Conservation (phyloP, 495 filamentous ascomycete species). For the Xylaria telfairii region DNA sequence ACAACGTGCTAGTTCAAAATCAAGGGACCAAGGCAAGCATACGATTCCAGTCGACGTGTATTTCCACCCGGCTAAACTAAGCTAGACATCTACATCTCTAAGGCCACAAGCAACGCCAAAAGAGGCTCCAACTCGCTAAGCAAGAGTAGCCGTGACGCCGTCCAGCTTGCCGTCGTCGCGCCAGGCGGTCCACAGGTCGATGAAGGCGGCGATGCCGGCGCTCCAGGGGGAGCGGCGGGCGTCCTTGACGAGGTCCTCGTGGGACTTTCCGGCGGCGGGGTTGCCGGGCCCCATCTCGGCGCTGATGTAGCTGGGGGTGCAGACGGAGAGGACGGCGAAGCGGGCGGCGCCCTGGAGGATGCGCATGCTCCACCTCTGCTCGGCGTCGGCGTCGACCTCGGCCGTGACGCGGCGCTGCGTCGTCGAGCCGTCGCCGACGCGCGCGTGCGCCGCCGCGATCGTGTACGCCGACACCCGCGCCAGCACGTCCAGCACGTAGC, state of each 20-base stretch:
- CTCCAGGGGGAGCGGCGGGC: constrained; percentile 32
- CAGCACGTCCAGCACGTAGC: constrained; percentile 48
- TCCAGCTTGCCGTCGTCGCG: constrained; percentile 39
- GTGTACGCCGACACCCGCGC: constrained; percentile 53
- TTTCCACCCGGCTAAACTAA: background rate
- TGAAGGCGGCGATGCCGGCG: constrained; percentile 42
- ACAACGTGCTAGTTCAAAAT: too few relatives aligned
- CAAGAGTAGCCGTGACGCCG: constrained; percentile 28
- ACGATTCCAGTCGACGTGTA: background rate
- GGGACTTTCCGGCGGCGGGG: constrained; percentile 25
- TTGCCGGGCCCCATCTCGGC: constrained; percentile 47
- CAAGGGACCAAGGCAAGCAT: too few relatives aligned
- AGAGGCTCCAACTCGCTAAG: background rate
- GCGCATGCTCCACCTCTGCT: constrained; percentile 55
- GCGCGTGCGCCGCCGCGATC: constrained; percentile 47
- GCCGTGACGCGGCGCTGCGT: constrained; percentile 36
- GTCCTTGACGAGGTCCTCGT: constrained; percentile 40
- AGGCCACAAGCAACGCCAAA: background rate
- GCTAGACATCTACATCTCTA: background rate
- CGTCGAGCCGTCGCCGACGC: constrained; percentile 33
- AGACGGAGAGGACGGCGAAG: constrained; percentile 49
- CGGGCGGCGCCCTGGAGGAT: constrained; percentile 48
- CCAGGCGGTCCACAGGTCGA: constrained; percentile 48
- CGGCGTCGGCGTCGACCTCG: constrained; percentile 50
- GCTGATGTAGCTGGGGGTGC: constrained; percentile 65